Base-by-base conservation (phyloP, 1,284 basidiomycete species). In the Rhodotorula glutinis region DNA sequence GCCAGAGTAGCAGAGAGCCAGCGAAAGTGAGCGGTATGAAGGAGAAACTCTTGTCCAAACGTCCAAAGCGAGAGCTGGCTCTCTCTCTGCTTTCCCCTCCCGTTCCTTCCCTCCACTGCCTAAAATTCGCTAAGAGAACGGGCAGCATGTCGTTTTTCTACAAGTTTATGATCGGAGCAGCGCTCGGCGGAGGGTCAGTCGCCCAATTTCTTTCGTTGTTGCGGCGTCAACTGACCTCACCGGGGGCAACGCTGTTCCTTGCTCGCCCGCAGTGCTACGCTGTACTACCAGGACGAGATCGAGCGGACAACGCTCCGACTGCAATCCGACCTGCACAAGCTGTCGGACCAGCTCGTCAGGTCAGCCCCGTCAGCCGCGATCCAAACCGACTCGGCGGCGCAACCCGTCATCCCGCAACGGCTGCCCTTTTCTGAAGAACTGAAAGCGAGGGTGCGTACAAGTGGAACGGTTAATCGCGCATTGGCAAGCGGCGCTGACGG, bases 271-370 rank as follows among this genome's bases (percentile, higher is more conserved):
- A 67, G 63, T 14, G 54, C 51, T n/a, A 68, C 63, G 1, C 25
- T 62, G 21, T 68, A 68, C 62, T 71, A 65, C 61, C 56, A 65
- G 27, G 38, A 59, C 25, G 60, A 68, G 33, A 71, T 71, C 47
- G 27, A 14, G 8, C 44, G 57, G 8, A 67, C 66, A 1, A 57
- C 66, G 1, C 21, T 23, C 10, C 33, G 29, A 11, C 61, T 71
- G 13, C 46, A 58, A 10, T 10, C 47, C 29, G 69, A 71, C 53
- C 58, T 71, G 29, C 27, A 60, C 38, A 5, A 9, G 9, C 63
- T 71, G 14, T 65, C 63, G 4, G 53, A 62, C 25, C 17, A 55
- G 29, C 60, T 71, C 27, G 66, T 68, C 25, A 52, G 56, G 21
- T 53, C 49, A 4, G 25, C 54, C 19, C 13, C 44, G 29, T 21